Base-by-base conservation (phyloP, 2,329 filamentous ascomycete genomes). In the Pseudocercospora fuligena region DNA sequence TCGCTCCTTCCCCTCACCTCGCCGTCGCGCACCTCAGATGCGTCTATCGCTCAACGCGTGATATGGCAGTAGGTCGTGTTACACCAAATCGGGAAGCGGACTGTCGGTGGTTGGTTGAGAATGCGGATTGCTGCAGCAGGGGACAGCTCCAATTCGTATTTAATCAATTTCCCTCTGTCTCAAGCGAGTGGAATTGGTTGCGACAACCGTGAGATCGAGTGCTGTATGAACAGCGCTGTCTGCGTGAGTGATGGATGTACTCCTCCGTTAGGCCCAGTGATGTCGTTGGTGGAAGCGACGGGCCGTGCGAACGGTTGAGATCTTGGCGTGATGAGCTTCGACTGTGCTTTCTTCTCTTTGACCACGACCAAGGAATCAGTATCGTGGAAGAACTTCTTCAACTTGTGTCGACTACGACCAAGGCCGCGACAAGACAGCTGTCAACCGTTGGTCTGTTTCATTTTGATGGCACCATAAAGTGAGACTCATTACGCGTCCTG, bases 131-230 rank as follows among this genome's bases (percentile, higher is more conserved):
- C 49, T 25, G 49, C 49, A 29, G 49, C 49, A 54, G 49, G 49
- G 49, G 23, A 54, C 49, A 29, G 46, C n/a, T 49, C 46, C 11
- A 8, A 23, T 23, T 49, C 46, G 46, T 21, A 23, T 49, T 49
- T 23, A 49, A 49, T 49, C 46, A 49, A 49, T 49, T 49, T 23
- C 46, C 4, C 49, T 21, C 25, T 29, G 49, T 5, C 3, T 29
- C 23, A 54, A 54, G 49, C 49, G 49, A 54, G 49, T 54, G 49
- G 25, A 54, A 54, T 54, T 54, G 49, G 49, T 54, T 54, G 49
- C 25, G 49, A 54, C 21, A 54, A 54, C 49, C 49, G 49, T 1
- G 1, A 3, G 7, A 25, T 25, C 2, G 23, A 53, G 49, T 14
- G 8, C 21, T 33, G 31, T 33, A 33, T 33, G 31, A 11, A 12